Evolutionary conservation across 2,329 filamentous ascomycete genomes (phyloP).

Genomic region (Stachybotrys echinatus): DNA sequence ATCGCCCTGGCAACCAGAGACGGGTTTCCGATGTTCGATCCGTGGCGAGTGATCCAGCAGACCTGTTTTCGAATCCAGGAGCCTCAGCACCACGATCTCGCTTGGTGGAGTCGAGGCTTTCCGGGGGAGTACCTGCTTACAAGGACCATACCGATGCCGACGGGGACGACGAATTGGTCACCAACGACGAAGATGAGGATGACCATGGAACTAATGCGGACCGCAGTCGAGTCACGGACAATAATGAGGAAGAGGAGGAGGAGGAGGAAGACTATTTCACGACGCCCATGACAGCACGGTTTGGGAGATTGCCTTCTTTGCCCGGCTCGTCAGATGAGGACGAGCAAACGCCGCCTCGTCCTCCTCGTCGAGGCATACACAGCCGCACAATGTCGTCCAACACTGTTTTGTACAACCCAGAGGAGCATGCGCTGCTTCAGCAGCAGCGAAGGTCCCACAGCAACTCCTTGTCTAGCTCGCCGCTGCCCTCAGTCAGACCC

Average conservation of each 20-base stretch:
- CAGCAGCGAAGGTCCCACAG: not conserved
- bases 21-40: conserved; percentile 53
- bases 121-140: conserved; percentile 28
- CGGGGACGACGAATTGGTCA: conserved; percentile 84
- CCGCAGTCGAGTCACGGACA: conserved; percentile 22
- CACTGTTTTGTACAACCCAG: conserved; percentile 79
- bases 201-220: conserved; percentile 41
- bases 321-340: conserved; percentile 23
- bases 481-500: conserved; percentile 31
- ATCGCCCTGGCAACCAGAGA: conserved; percentile 40
- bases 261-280: conserved; percentile 49
- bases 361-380: conserved; percentile 46
- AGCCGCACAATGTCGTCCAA: conserved; percentile 71
- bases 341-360: conserved; percentile 19
- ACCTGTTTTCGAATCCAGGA: conserved; percentile 51
- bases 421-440: conserved; percentile 31
- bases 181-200: conserved; percentile 68
- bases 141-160: conserved; percentile 73
- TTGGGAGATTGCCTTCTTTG: conserved; percentile 30
- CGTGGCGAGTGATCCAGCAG: conserved; percentile 58
- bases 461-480: conserved; percentile 39
- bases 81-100: conserved; percentile 18
- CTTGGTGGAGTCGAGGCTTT: conserved; percentile 33
- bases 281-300: conserved; percentile 40
- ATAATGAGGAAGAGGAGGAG: conserved; percentile 22